Conservation (phyloP, 768 basidiomycete genomes). For the Mycena vitilis region DNA sequence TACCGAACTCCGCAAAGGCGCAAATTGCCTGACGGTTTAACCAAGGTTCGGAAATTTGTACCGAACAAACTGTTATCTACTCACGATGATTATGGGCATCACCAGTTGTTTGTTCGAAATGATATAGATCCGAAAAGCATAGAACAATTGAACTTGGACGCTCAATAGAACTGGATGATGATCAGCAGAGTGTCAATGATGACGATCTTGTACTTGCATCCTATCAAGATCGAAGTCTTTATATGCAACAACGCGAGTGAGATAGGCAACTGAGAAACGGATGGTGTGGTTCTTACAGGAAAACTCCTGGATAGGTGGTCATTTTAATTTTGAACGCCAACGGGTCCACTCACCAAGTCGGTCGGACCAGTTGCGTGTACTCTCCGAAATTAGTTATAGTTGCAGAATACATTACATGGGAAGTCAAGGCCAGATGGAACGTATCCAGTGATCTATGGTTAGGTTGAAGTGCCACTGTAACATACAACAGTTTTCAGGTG, state of each 20-base stretch:
- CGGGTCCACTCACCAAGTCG: constrained; percentile 15
- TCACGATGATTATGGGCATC: constrained; percentile 17
- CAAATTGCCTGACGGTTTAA: constrained; percentile 3
- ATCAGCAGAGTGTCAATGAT: not conserved
- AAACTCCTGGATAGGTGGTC: not conserved
- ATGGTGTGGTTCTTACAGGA: not conserved
- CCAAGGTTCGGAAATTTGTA: not conserved
- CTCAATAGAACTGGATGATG: constrained; percentile 4
- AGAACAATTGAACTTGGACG: constrained; percentile 11
- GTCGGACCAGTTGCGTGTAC: constrained; percentile 3
- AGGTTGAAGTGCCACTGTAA: not conserved
- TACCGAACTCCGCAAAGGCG: constrained; percentile 4
- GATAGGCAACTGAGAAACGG: too few species aligned
- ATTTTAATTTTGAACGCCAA: not conserved
- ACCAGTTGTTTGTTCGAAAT: constrained; percentile 22
- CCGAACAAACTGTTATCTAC: not conserved
- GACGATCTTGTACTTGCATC: not conserved
- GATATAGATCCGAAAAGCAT: constrained; percentile 15
- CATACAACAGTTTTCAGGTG: not conserved
- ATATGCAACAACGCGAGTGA: not conserved
- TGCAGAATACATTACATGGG: constrained; percentile 18
- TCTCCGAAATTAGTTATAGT: constrained; percentile 21
- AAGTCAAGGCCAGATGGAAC: constrained; percentile 5
- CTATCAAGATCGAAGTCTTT: not conserved
- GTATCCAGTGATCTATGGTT: constrained; percentile 7